Evolutionary conservation across 164 flowering plant genomes (phyloP), one percentile per base, ranked within the genome.

Genomic region (Stephania japonica): DNA sequence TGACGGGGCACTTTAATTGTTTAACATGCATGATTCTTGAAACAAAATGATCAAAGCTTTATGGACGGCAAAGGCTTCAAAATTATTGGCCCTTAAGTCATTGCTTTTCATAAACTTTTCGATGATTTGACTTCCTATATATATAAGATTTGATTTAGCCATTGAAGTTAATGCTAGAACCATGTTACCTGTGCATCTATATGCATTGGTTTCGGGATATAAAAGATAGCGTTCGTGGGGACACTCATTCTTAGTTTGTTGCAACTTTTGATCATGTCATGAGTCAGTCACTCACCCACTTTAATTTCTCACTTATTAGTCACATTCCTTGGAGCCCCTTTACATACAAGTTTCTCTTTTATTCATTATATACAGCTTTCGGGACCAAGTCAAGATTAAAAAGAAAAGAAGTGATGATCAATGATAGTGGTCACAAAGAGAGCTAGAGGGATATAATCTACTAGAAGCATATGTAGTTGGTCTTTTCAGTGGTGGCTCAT

Each of bases 221-320:
- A 53, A n/a, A 59, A 59, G 64, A 59, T 59, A 59, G 64, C 4
- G n/a, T n/a, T n/a, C n/a, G 64, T 59, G 64, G 64, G 64, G 64
- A n/a, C 64, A 19, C 64, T 19, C 53, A 19, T 24, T 59, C 64
- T 5, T 59, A 19, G 10, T 59, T 21, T 24, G 25, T 21, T 59
- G n/a, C 64, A 59, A 59, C 64, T 59, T 59, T 59, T 21, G 64
- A 32, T 32, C 38, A 32, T 59, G 64, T 59, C n/a, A n/a, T n/a
- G n/a, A n/a, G n/a, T n/a, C 64, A 19, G 64, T 59, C 64, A n/a
- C 24, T 21, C 23, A 2, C 23, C 19, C 64, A 19, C 63, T 56
- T 56, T 32, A 32, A 32, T 32, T 56, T 56, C 21, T 19, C 63
- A 59, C 64, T 59, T 59, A 59, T 9, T 19, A 18, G 9, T 59